Conservation (phyloP, 1,139 yeast species). For the Hanseniaspora gamundiae region DNA sequence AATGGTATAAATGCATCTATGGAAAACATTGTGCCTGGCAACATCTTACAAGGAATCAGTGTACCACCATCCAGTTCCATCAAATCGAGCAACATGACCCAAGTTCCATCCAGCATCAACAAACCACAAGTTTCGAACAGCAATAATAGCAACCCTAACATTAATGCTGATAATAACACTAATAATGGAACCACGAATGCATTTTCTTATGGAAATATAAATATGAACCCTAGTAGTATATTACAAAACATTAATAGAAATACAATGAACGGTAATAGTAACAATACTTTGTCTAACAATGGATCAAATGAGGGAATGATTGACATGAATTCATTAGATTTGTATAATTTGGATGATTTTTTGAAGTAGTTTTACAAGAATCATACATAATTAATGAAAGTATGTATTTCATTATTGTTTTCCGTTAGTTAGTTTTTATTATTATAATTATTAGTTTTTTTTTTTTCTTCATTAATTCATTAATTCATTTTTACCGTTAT, state of each 20-base stretch:
- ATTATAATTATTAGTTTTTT: constrained; percentile 1
- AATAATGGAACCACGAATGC: neutral
- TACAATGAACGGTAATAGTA: neutral
- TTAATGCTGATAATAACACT: neutral
- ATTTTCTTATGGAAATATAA: neutral
- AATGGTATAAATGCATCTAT: neutral
- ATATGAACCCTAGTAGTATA: constrained; percentile 1
- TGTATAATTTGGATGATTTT: constrained; percentile 8
- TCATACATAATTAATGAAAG: too few relatives aligned
- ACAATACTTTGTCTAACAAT: neutral
- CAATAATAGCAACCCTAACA: constrained; percentile 2
- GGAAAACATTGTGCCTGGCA: neutral
- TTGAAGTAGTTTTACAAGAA: constrained; percentile 3
- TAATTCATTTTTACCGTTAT: neutral
- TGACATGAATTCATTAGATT: constrained; percentile 5
- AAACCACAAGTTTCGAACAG: neutral
- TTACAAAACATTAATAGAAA: neutral
- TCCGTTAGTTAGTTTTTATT: neutral
- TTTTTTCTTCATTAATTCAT: neutral
- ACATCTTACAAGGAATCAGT: neutral
- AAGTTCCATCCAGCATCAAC: neutral
- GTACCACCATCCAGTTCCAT: neutral
- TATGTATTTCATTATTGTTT: too few relatives aligned
- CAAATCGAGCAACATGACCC: too few relatives aligned
- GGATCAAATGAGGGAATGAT: constrained; percentile 2